A percentile compares a stretch with the other conserved stretches of the same genome.
These are phyloP conservation scores for Orbilia oligospora DNA, from an alignment of 2,329 filamentous ascomycete species.

Conservation along the genomic window DNA sequence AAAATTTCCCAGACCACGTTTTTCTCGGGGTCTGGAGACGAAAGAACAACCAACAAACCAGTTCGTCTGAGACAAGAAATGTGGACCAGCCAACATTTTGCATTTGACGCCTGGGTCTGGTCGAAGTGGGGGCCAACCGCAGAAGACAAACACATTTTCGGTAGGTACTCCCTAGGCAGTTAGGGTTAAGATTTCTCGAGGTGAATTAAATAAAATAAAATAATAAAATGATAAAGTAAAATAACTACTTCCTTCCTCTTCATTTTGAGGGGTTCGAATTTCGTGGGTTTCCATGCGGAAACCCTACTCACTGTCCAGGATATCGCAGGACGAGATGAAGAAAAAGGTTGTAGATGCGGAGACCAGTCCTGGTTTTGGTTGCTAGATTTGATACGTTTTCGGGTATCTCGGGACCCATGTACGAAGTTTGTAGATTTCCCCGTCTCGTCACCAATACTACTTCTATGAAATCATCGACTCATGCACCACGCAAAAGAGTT, in stretches of 20 bases:
- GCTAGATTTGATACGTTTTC: slow-evolving; percentile 26
- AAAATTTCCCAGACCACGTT: slow-evolving; percentile 57
- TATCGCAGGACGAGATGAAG: background rate
- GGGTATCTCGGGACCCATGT: slow-evolving; percentile 39
- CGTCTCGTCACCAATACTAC: slow-evolving; percentile 28
- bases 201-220: too few species aligned
- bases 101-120: slow-evolving; percentile 29
- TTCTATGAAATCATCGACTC: slow-evolving; percentile 19
- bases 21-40: slow-evolving; percentile 52
- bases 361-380: slow-evolving; percentile 21
- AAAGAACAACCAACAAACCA: slow-evolving; percentile 51
- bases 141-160: slow-evolving; percentile 14
- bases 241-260: too few species aligned
- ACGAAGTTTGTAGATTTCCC: slow-evolving; percentile 36
- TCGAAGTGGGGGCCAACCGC: slow-evolving; percentile 24
- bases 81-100: slow-evolving; percentile 26
- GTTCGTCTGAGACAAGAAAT: slow-evolving; percentile 37
- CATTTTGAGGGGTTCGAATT: background rate
- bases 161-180: slow-evolving; percentile 19
- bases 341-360: background rate
- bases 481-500: slow-evolving; percentile 16
- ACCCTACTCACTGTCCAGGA: slow-evolving; percentile 11
- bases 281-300: slow-evolving; percentile 6
- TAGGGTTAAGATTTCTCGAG: slow-evolving; percentile 3
- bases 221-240: too few species aligned